These are phyloP conservation scores for Aspergillus wentii DNA, from an alignment of 495 filamentous ascomycete species.

Conservation along the genomic window DNA sequence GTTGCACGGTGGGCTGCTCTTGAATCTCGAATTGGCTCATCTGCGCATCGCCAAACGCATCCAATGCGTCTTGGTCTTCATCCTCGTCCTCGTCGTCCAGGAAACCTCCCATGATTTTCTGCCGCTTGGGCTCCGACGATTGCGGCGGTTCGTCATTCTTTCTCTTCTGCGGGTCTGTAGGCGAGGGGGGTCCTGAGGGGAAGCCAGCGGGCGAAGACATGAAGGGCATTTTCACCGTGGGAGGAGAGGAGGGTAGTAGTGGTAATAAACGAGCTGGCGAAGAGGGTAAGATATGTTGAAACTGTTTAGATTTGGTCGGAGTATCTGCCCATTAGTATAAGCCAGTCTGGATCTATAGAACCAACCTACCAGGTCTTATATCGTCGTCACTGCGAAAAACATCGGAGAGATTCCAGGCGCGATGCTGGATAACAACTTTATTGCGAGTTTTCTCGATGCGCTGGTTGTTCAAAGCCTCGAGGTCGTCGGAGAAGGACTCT, in stretches of 20 bases:
- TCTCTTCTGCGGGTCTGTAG: constrained; percentile 32
- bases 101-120: constrained; percentile 44
- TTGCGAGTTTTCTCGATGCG: constrained; percentile 49
- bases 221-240: constrained; percentile 49
- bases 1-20: constrained; percentile 23
- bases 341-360: neutral
- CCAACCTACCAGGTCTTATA: constrained; percentile 41
- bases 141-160: constrained; percentile 44
- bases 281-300: no score
- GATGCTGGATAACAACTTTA: constrained; percentile 61
- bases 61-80: constrained; percentile 24
- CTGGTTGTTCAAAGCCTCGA: constrained; percentile 52
- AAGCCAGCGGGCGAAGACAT: constrained; percentile 59
- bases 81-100: constrained; percentile 35
- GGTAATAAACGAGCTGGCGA: constrained; percentile 4
- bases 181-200: constrained; percentile 50
- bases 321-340: constrained; percentile 26
- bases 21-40: constrained; percentile 34
- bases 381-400: constrained; percentile 61
- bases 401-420: constrained; percentile 53
- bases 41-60: constrained; percentile 21
- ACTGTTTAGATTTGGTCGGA: constrained; percentile 27
- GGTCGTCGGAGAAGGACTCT: constrained; percentile 52
- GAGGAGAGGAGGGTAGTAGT: constrained; percentile 29
- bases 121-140: constrained; percentile 32